Evolutionary conservation across 108 stramenopile species (phyloP).

Genomic region (Bacterosira constricta): DNA sequence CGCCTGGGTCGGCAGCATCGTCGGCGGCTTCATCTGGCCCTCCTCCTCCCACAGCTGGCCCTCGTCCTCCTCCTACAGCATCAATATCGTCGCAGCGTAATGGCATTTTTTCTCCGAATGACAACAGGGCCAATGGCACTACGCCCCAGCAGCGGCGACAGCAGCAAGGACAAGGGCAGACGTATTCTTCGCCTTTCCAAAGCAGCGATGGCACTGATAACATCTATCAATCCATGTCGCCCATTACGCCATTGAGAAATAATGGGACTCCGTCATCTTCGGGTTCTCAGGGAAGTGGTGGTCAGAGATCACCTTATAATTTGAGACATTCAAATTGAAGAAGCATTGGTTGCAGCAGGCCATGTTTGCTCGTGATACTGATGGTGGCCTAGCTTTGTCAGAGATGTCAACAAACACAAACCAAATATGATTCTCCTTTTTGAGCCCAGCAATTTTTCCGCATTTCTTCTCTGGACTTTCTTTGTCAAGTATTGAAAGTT

Average conservation of each 20-base stretch:
- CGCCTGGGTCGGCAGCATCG: conserved; percentile 13
- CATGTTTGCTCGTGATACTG: too few relatives aligned
- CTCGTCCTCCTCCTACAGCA: background rate
- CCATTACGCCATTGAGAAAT: conserved; percentile 32
- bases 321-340: background rate
- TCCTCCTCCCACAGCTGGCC: conserved; percentile 8
- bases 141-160: conserved; percentile 1
- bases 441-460: too few relatives aligned
- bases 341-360: too few relatives aligned
- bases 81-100: conserved; percentile 38
- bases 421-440: too few relatives aligned
- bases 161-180: conserved; percentile 6
- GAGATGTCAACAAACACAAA: too few relatives aligned
- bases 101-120: conserved; percentile 37
- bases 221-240: conserved; percentile 37
- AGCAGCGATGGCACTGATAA: conserved; percentile 26
- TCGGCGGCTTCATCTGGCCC: conserved; percentile 9
- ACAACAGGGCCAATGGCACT: conserved; percentile 6
- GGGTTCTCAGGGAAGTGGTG: background rate
- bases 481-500: too few relatives aligned
- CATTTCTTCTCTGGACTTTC: too few relatives aligned
- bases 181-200: conserved; percentile 18
- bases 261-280: background rate
- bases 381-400: too few relatives aligned
- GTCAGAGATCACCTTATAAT: background rate